These are phyloP conservation scores for Aspergillus campestris DNA, from an alignment of 495 filamentous ascomycete genomes.

Conservation along the genomic window DNA sequence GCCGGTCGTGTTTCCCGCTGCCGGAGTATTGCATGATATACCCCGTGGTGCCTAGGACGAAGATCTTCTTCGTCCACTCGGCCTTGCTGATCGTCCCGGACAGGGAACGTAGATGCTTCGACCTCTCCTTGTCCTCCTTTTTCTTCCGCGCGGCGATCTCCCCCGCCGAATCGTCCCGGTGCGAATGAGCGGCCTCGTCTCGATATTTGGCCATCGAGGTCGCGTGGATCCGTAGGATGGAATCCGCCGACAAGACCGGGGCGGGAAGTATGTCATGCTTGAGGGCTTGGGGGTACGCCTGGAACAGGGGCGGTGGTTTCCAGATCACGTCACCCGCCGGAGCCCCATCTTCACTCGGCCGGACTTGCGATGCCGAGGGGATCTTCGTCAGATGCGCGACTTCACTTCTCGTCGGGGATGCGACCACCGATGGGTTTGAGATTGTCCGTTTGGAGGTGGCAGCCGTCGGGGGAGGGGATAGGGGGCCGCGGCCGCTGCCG, in stretches of 20 bases:
- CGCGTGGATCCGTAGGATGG: constrained; percentile 50
- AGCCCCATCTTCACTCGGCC: constrained; percentile 12
- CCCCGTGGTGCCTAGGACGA: constrained; percentile 71
- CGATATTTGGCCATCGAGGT: constrained; percentile 37
- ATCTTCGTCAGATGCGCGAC: constrained; percentile 14
- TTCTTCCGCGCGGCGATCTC: constrained; percentile 22
- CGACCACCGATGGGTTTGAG: constrained; percentile 17
- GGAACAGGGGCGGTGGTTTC: constrained; percentile 77
- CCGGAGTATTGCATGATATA: constrained; percentile 83
- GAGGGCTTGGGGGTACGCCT: constrained; percentile 80
- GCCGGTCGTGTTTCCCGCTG: constrained; percentile 66
- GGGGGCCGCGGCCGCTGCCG: constrained; percentile 8
- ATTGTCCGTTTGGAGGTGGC: constrained; percentile 21
- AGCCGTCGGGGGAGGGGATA: constrained; percentile 17
- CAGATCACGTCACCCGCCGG: constrained; percentile 39
- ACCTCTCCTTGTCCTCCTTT: constrained; percentile 36
- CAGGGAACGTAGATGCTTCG: constrained; percentile 36
- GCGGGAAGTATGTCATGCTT: constrained; percentile 46
- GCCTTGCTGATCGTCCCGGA: constrained; percentile 55
- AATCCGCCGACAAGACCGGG: constrained; percentile 44
- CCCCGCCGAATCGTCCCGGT: constrained; percentile 20
- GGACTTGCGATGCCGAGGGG: constrained; percentile 15
- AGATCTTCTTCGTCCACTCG: constrained; percentile 79
- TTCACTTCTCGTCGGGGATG: constrained; percentile 18
- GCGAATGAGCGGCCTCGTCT: constrained; percentile 13